phyloP scores from a whole-genome alignment of 495 filamentous ascomycete species.

The Podospora didyma region DNA sequence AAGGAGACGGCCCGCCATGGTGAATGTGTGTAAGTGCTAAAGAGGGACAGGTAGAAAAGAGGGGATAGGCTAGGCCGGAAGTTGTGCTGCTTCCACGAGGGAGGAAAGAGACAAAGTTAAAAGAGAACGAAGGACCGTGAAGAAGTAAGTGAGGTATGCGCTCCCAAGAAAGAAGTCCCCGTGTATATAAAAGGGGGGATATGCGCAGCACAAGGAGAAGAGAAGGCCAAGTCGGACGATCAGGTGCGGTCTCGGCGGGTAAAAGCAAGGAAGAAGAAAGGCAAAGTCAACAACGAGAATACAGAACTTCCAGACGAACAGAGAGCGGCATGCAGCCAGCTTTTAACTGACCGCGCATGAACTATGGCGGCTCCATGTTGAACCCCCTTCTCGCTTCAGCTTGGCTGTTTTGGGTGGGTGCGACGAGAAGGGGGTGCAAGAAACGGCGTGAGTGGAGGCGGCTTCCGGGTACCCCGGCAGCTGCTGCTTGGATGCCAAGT shows the following conservation, averaged over 20 bases:
- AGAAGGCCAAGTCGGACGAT: conserved; percentile 9
- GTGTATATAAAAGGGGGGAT: conserved; percentile 14
- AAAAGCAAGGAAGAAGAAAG: conserved; percentile 5
- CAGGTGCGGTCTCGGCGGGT: background rate
- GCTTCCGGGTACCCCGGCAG: conserved; percentile 6
- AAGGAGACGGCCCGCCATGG: conserved; percentile 27
- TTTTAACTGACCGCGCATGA: conserved; percentile 5
- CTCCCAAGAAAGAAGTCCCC: conserved; percentile 4
- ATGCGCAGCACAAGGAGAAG: conserved; percentile 22
- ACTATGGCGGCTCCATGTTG: conserved; percentile 12
- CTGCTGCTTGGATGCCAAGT: conserved; percentile 26
- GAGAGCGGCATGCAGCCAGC: conserved; percentile 3
- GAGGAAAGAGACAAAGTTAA: background rate
- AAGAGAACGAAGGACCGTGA: background rate
- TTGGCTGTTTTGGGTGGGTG: conserved; percentile 16
- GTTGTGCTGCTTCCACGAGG: background rate
- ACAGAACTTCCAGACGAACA: conserved; percentile 9
- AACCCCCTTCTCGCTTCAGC: conserved; percentile 12
- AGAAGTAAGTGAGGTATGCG: background rate
- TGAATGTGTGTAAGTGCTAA: conserved; percentile 3
- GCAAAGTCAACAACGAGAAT: conserved; percentile 6
- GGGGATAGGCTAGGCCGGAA: background rate
- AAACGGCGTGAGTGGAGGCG: conserved; percentile 19
- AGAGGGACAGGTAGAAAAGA: conserved; percentile 8
- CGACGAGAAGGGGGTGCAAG: conserved; percentile 13